Percentiles rank a stretch among this genome's conserved stretches.
Evolutionary conservation across 2,329 filamentous ascomycete genomes (phyloP).

Genomic region (Penicillium sp.): DNA sequence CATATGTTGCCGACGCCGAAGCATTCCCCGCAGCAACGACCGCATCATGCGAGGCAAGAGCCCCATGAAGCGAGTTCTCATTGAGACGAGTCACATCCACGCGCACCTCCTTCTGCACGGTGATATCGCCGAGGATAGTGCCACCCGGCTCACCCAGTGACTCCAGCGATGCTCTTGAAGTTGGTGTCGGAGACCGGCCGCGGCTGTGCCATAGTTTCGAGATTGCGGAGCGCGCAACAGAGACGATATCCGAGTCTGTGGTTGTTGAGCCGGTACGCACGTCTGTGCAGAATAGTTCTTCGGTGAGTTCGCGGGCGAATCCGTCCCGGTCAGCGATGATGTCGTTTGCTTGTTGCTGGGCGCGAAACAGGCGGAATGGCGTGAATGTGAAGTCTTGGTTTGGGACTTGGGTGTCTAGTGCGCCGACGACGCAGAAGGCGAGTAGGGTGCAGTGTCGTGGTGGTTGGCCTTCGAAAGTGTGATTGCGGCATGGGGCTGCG

Average conservation of each 20-base stretch:
- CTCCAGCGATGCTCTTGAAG: conserved; percentile 17
- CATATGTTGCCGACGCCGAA: conserved; percentile 36
- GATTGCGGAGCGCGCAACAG: conserved; percentile 18
- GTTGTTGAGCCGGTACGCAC: conserved; percentile 20
- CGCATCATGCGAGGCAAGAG: conserved; percentile 18
- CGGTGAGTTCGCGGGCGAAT: conserved; percentile 56
- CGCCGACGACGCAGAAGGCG: conserved; percentile 58
- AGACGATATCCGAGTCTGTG: conserved; percentile 21
- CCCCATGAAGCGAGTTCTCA: conserved; percentile 17
- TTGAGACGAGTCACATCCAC: conserved; percentile 43
- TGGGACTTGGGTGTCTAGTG: conserved; percentile 52
- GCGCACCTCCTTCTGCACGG: conserved; percentile 57
- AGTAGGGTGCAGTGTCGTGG: conserved; percentile 36
- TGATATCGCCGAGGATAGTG: conserved; percentile 50
- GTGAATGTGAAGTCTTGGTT: conserved; percentile 53
- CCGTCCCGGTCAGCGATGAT: conserved; percentile 51
- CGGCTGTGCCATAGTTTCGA: conserved; percentile 21
- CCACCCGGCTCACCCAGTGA: conserved; percentile 16
- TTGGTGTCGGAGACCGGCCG: conserved; percentile 3
- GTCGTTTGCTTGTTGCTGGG: conserved; percentile 58
- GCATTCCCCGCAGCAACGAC: conserved; percentile 25
- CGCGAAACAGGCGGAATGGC: conserved; percentile 60
- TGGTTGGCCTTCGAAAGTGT: conserved; percentile 25
- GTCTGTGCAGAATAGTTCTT: conserved; percentile 51
- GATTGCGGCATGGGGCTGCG: conserved; percentile 32